A percentile compares a stretch with the other conserved stretches of the same genome.
These are phyloP conservation scores for Pyricularia sp. DNA, from an alignment of 2,329 filamentous ascomycete genomes.

Conservation along the genomic window DNA sequence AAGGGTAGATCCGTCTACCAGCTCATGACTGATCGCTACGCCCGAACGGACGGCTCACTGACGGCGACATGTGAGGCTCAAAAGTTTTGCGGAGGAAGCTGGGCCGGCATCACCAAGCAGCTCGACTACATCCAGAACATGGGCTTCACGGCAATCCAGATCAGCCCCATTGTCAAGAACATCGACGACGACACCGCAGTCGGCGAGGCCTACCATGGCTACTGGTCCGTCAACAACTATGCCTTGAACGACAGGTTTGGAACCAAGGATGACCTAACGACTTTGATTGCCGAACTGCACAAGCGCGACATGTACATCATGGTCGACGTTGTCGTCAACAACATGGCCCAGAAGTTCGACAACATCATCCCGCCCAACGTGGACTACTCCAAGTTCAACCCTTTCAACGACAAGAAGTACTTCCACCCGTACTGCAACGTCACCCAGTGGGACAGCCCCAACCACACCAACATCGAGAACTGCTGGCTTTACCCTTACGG, in stretches of 20 bases:
- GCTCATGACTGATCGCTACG: constrained; percentile 43
- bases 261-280: constrained; percentile 42
- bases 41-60: constrained; percentile 29
- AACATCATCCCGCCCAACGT: constrained; percentile 10
- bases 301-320: constrained; percentile 26
- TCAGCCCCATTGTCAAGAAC: constrained; percentile 39
- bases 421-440: constrained; percentile 47
- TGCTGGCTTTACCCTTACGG: constrained; percentile 40
- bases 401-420: constrained; percentile 38
- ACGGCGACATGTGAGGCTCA: constrained; percentile 25
- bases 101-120: constrained; percentile 8
- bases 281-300: constrained; percentile 31
- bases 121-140: constrained; percentile 51
- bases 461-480: constrained; percentile 30
- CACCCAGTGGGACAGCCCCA: constrained; percentile 27
- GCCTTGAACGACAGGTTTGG: constrained; percentile 46
- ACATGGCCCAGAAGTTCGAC: constrained; percentile 31
- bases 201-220: constrained; percentile 35
- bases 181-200: constrained; percentile 19
- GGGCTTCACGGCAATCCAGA: constrained; percentile 46
- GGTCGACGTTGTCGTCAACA: constrained; percentile 41
- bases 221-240: constrained; percentile 38
- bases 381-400: constrained; percentile 24
- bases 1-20: constrained; percentile 37
- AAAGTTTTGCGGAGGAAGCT: constrained; percentile 11